Evolutionary conservation across 768 basidiomycete species (phyloP).

Genomic region (Mycena chlorophos): DNA sequence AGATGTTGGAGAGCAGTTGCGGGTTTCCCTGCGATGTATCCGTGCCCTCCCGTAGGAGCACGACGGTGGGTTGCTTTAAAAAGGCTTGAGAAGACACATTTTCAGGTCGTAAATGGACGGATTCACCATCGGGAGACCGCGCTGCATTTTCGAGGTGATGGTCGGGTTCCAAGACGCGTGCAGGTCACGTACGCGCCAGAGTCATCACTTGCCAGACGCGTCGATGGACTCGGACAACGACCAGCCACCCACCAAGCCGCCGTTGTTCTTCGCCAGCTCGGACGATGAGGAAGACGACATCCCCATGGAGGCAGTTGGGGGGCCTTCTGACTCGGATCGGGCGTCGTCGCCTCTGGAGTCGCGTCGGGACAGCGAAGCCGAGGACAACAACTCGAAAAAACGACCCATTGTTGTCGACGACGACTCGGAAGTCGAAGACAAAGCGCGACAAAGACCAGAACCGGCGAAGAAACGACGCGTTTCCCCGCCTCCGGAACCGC

Average conservation of each 20-base stretch:
- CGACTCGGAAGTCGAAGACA: constrained; percentile 38
- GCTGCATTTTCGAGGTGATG: constrained; percentile 64
- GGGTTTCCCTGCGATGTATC: constrained; percentile 93
- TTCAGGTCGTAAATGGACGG: neutral
- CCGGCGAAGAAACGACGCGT: constrained; percentile 58
- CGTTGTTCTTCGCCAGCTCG: constrained; percentile 62
- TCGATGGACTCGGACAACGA: constrained; percentile 26
- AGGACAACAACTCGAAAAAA: constrained; percentile 8
- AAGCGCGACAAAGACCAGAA: constrained; percentile 34
- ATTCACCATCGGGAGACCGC: constrained; percentile 73
- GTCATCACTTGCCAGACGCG: neutral
- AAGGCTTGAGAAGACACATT: constrained; percentile 19
- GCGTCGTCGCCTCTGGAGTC: constrained; percentile 20
- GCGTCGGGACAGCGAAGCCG: constrained; percentile 20
- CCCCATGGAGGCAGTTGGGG: constrained; percentile 14
- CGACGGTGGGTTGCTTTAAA: constrained; percentile 91
- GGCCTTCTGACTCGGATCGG: constrained; percentile 12
- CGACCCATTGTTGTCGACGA: constrained; percentile 25
- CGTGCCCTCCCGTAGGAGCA: constrained; percentile 94
- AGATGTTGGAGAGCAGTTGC: constrained; percentile 92
- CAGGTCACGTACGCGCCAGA: neutral
- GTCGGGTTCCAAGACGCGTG: constrained; percentile 20
- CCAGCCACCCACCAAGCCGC: constrained; percentile 32
- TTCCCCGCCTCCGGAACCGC: constrained; percentile 20
- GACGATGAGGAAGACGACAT: constrained; percentile 48